Conservation (phyloP, 2,329 filamentous ascomycete species). For the Fusarium sublunatum region DNA sequence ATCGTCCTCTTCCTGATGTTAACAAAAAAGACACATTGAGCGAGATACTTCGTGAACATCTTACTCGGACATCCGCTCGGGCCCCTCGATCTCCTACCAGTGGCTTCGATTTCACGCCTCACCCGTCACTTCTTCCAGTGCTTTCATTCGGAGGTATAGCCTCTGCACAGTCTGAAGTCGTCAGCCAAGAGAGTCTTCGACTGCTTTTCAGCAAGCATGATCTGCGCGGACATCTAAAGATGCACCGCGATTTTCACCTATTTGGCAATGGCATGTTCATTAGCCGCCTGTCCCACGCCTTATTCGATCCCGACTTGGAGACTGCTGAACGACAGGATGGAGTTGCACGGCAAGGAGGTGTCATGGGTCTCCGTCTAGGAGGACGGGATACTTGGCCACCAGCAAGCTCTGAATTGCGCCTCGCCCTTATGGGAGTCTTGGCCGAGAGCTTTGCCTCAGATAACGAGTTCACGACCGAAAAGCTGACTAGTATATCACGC, state of each 20-base stretch:
- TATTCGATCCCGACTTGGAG: conserved; percentile 86
- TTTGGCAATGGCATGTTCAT: conserved; percentile 87
- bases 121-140: conserved; percentile 70
- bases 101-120: conserved; percentile 57
- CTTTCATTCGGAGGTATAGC: conserved; percentile 83
- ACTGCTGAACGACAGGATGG: conserved; percentile 80
- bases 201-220: conserved; percentile 81
- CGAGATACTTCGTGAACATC: conserved; percentile 53
- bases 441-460: conserved; percentile 73
- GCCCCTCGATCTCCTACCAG: conserved; percentile 33
- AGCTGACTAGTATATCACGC: conserved; percentile 46
- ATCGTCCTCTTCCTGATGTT: conserved; percentile 47
- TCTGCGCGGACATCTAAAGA: conserved; percentile 75
- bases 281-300: conserved; percentile 79
- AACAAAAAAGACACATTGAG: conserved; percentile 53
- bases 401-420: conserved; percentile 89
- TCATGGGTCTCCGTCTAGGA: conserved; percentile 87
- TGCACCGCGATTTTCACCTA: conserved; percentile 85
- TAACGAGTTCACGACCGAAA: conserved; percentile 33
- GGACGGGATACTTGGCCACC: conserved; percentile 89
- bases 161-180: conserved; percentile 76
- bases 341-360: conserved; percentile 73
- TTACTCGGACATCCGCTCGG: conserved; percentile 52
- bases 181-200: conserved; percentile 79
- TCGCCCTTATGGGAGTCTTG: conserved; percentile 88